A percentile compares a stretch with the other conserved stretches of the same genome.
These are phyloP conservation scores for Syncephalastrum sp. DNA, from an alignment of 371 early-diverging fungal genomes.

Conservation along the genomic window DNA sequence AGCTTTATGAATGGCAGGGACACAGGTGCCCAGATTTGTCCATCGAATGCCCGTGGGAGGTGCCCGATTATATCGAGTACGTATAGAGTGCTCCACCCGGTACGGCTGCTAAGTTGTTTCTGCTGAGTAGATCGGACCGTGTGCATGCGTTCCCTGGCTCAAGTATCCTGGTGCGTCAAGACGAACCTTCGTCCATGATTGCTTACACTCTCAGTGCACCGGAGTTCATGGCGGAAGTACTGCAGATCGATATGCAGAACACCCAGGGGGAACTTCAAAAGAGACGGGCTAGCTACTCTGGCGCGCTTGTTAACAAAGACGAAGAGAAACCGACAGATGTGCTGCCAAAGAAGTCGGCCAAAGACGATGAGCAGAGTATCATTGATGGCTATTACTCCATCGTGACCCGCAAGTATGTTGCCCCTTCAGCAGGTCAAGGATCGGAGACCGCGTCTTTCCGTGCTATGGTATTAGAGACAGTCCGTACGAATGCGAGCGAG, in stretches of 20 bases:
- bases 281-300: not conserved
- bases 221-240: conserved; percentile 16
- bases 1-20: conserved; percentile 35
- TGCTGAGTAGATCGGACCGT: conserved; percentile 22
- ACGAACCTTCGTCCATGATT: conserved; percentile 90
- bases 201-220: conserved; percentile 68
- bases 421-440: conserved; percentile 26
- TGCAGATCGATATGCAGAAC: not conserved
- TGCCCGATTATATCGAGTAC: conserved; percentile 35
- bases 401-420: conserved; percentile 35
- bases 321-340: not conserved
- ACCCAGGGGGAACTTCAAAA: not conserved
- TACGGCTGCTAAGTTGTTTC: too few species aligned
- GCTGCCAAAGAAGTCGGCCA: not conserved
- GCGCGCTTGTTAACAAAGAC: too few species aligned
- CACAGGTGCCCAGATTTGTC: conserved; percentile 20
- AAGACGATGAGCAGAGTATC: conserved; percentile 9
- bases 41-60: conserved; percentile 29
- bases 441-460: conserved; percentile 41
- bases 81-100: not conserved
- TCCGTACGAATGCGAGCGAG: conserved; percentile 30
- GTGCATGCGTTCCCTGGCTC: conserved; percentile 83
- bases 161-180: conserved; percentile 83
- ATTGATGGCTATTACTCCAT: conserved; percentile 35
- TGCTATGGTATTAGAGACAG: conserved; percentile 35